Conservation (phyloP, 2,329 filamentous ascomycete species). For the Trichoderma brevicompactum region DNA sequence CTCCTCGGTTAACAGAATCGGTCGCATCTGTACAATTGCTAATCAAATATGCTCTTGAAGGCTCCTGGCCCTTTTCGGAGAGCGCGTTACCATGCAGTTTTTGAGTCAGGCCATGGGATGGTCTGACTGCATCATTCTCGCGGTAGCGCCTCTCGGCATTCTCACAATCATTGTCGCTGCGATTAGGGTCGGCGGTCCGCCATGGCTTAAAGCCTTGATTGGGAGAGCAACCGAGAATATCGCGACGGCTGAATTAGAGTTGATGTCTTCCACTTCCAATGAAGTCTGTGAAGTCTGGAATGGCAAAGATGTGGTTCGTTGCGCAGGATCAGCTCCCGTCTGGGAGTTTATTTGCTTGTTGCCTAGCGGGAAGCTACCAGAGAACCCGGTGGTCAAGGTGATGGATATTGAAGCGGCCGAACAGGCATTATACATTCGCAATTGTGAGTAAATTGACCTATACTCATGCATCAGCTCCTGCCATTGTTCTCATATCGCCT, state of each 20-base stretch:
- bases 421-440: neutral
- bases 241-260: conserved; percentile 47
- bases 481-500: no score
- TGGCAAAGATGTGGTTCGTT: conserved; percentile 43
- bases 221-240: conserved; percentile 51
- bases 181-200: conserved; percentile 50
- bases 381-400: neutral
- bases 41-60: neutral
- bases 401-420: neutral
- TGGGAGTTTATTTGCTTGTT: conserved; percentile 31
- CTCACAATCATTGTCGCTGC: conserved; percentile 50
- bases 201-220: conserved; percentile 49
- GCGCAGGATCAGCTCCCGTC: conserved; percentile 30
- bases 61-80: conserved; percentile 45
- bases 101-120: conserved; percentile 49
- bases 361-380: neutral
- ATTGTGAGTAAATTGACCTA: neutral
- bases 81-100: conserved; percentile 54
- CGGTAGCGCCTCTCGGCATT: conserved; percentile 51
- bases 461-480: no score
- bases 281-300: conserved; percentile 53
- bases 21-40: neutral
- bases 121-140: conserved; percentile 51
- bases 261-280: conserved; percentile 52
- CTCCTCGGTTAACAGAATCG: neutral